Base-by-base conservation (phyloP, 371 early-diverging fungal genomes). In the Syncephalastrum monosporum region DNA sequence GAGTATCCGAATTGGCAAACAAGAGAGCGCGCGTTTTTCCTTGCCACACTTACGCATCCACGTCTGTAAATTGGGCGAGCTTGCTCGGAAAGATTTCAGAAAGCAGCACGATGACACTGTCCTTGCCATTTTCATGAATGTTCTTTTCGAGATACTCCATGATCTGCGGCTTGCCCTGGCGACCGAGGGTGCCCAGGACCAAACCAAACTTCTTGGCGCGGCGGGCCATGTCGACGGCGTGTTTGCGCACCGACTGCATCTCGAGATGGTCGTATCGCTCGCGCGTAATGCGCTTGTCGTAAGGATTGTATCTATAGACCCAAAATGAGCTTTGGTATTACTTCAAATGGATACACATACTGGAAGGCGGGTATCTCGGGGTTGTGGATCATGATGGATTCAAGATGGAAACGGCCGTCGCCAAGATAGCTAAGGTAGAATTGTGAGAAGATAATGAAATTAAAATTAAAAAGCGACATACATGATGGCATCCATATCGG, bases 361-460 rank as follows among this genome's bases (percentile, higher is more conserved):
- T 93, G 90, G 75, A 90, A 99, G 17, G 96, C 97, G 23, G 88
- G 87, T 45, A 95, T 68, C 1, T 74, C 68, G 8, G 99, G 99
- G 71, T 99, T 99, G 50, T 93, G 90, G 49, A 99, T 99, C 98
- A 99, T 98, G 61, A 98, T 95, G 25, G 98, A 92, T 69, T 99
- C 99, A 38, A 99, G 81, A 82, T 99, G 99, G 72, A 99, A 99
- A 42, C 99, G 84, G 8, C 99, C 99, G 67, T 99, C 99, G 42
- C 98, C 99, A 52, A 99, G 79, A 72, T 88, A 90, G 23, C 77
- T 82, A 56, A 58, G 10, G 8, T 33, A 12, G 12, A 33, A 33
- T 0, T 33, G 15, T 33, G 15, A 53, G 15, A 33, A 16, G 41
- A 16, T 14, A 4, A 74, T 23, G 60, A 53, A 25, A 60, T 15